Evolutionary conservation across 139 green algal genomes (phyloP), one percentile per base, ranked within the genome.

Genomic region (Yamagishiella unicocca): DNA sequence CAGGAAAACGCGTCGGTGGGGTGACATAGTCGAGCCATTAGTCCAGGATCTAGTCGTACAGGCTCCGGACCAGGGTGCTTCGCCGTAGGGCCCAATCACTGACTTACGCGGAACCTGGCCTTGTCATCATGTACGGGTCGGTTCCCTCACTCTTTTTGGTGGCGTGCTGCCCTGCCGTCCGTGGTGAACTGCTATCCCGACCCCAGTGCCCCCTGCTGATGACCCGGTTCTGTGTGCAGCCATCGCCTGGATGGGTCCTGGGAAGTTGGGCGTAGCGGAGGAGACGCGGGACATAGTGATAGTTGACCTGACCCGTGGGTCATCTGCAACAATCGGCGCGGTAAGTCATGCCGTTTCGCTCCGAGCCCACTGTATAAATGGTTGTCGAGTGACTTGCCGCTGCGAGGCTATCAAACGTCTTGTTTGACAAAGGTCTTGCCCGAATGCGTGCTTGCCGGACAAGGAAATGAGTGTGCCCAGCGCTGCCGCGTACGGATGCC

Each of bases 261-360:
- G 38, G n/a, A 42, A 42, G n/a, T 61, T 85, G 40, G 79, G 40
- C 12, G 42, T 85, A 7, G 29, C 79, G 22, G 79, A 85, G 62
- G 79, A 85, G 62, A 85, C 62, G 79, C 40, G 79, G 40, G 40
- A 76, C 31, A 19, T 75, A 6, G 38, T 75, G 8, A 10, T 71
- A 54, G 24, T 83, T 1, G 70, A 78, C 40, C 38, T 78, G n/a
- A n/a, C n/a, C n/a, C n/a, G n/a, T 25, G 14, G 50, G 17, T 12
- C 50, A 58, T 58, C 50, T 58, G 50, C 14, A 58, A 12, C 50
- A 12, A 17, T 14, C 31, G 10, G 66, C 25, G 66, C 31, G 61
- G 22, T 37, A n/a, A 70, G 61, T 7, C 33, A n/a, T 70, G 62
- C 5, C 24, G 62, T 29, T 29, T 31, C 8, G 5, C 4, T 29